These are phyloP conservation scores for Cladosporium sp. DNA, from an alignment of 2,329 filamentous ascomycete species.

Conservation along the genomic window DNA sequence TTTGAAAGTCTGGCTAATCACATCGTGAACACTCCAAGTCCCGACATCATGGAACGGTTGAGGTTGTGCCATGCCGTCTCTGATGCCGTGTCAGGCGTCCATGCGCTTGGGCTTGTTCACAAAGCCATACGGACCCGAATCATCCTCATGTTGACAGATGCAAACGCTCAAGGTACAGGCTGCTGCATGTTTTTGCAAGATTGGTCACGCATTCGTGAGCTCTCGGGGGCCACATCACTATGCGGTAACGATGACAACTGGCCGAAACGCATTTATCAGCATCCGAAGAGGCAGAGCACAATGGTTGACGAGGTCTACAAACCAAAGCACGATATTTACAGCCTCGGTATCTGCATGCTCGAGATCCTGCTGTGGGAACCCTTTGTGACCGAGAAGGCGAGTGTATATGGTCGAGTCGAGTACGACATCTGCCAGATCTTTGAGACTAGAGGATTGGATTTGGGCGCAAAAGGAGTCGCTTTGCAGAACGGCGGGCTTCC, in stretches of 20 bases:
- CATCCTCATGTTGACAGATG: not conserved
- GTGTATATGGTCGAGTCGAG: not conserved
- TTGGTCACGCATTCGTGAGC: not conserved
- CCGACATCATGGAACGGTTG: not conserved
- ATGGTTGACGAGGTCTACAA: slow-evolving; percentile 42
- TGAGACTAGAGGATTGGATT: not conserved
- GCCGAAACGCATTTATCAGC: slow-evolving; percentile 52
- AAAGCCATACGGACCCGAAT: not conserved
- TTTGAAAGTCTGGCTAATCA: not conserved
- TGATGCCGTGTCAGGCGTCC: not conserved
- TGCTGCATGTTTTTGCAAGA: not conserved
- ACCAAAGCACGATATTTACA: slow-evolving; percentile 60
- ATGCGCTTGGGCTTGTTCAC: not conserved
- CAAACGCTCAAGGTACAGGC: not conserved
- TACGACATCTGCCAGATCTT: not conserved
- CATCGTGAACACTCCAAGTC: not conserved
- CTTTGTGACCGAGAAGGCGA: slow-evolving; percentile 2
- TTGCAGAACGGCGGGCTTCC: not conserved
- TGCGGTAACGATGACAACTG: slow-evolving; percentile 40
- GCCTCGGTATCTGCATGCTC: slow-evolving; percentile 50
- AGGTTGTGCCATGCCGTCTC: not conserved
- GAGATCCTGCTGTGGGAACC: slow-evolving; percentile 19
- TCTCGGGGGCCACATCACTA: slow-evolving; percentile 30
- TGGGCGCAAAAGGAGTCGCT: not conserved
- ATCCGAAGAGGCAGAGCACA: slow-evolving; percentile 50